Evolutionary conservation across 305 asterid genomes (phyloP).

Genomic region (Solanum hybrid): DNA sequence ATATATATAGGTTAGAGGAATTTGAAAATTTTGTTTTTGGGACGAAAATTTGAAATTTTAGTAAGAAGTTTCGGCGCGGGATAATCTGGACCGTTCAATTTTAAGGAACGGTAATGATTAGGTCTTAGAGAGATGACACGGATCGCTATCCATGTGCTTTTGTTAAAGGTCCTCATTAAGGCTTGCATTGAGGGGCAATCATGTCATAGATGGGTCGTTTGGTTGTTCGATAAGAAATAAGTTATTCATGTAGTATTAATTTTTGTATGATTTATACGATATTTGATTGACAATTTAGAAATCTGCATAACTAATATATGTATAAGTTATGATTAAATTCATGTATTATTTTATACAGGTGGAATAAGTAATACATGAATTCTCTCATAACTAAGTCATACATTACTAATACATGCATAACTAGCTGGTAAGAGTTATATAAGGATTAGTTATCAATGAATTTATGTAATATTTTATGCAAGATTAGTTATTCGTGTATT

Average conservation of each 20-base stretch:
- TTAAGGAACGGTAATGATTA: background rate
- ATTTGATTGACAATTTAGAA: no score
- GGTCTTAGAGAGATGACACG: background rate
- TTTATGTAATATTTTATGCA: background rate
- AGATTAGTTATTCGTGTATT: background rate
- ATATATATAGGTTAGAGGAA: background rate
- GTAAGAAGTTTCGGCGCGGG: background rate
- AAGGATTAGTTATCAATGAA: background rate
- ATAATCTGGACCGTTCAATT: background rate
- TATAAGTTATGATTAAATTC: no score
- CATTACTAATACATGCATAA: background rate
- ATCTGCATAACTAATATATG: background rate
- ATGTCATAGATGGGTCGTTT: background rate
- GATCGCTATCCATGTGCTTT: background rate
- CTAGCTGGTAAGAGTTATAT: background rate
- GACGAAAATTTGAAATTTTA: background rate
- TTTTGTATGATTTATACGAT: no score
- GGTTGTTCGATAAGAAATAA: background rate
- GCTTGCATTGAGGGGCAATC: background rate
- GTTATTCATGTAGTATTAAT: background rate
- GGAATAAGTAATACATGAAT: no score
- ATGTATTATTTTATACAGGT: no score
- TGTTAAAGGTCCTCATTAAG: background rate
- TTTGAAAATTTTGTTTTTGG: background rate
- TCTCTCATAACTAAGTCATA: background rate